These are phyloP conservation scores for Chlorophyllum brunneum DNA, from an alignment of 768 basidiomycete species.

Conservation along the genomic window DNA sequence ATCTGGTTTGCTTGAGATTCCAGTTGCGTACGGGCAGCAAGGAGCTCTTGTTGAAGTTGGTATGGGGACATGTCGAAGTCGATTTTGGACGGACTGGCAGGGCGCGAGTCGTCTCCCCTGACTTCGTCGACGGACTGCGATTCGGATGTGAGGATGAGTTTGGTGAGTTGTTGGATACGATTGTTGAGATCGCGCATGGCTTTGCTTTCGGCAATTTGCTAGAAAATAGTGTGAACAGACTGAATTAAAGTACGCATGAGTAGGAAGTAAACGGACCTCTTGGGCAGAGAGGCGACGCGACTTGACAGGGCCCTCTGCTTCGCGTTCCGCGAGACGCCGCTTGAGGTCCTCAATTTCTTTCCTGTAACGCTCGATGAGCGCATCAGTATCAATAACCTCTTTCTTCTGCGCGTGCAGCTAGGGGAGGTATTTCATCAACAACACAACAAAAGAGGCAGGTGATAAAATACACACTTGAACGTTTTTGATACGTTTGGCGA, in stretches of 20 bases:
- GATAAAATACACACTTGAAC: slow-evolving; percentile 54
- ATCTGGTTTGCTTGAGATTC: slow-evolving; percentile 83
- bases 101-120: slow-evolving; percentile 67
- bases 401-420: slow-evolving; percentile 87
- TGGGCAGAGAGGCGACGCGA: slow-evolving; percentile 48
- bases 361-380: slow-evolving; percentile 89
- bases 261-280: slow-evolving; percentile 31
- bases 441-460: neutral
- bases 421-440: neutral
- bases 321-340: slow-evolving; percentile 63
- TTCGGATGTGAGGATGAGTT: slow-evolving; percentile 64
- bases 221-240: neutral
- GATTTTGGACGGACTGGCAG: slow-evolving; percentile 81
- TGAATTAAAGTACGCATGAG: neutral
- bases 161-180: slow-evolving; percentile 79
- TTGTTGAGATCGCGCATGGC: slow-evolving; percentile 81
- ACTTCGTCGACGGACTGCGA: slow-evolving; percentile 76
- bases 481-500: slow-evolving; percentile 88
- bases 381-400: slow-evolving; percentile 90
- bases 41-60: slow-evolving; percentile 86
- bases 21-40: slow-evolving; percentile 70
- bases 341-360: slow-evolving; percentile 93
- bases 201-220: slow-evolving; percentile 84
- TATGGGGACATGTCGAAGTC: slow-evolving; percentile 90
- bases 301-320: slow-evolving; percentile 54